A percentile compares a stretch with the other conserved stretches of the same genome.
Conservation (phyloP, 352 stramenopile genomes). For the Pythium insidiosum region DNA sequence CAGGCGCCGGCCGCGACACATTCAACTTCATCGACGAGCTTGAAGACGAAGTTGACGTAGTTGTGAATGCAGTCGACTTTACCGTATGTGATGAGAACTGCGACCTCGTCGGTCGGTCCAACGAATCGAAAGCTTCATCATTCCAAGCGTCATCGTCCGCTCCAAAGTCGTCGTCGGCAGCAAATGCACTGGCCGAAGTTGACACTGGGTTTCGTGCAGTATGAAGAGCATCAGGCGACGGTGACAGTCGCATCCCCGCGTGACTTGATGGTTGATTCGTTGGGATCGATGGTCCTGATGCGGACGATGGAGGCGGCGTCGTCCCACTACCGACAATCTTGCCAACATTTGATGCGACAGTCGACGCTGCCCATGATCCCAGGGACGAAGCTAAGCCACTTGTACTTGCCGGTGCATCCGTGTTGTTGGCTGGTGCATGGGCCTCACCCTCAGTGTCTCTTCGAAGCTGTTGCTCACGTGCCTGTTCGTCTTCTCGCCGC, state of each 20-base stretch:
- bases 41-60: slow-evolving; percentile 38
- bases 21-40: slow-evolving; percentile 44
- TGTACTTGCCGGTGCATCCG: slow-evolving; percentile 11
- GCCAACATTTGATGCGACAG: slow-evolving; percentile 55
- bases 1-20: slow-evolving; percentile 21
- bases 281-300: slow-evolving; percentile 1
- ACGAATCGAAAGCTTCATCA: slow-evolving; percentile 19
- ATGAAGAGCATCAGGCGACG: too few relatives aligned
- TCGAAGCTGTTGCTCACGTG: slow-evolving; percentile 50
- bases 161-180: slow-evolving; percentile 31
- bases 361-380: slow-evolving; percentile 67
- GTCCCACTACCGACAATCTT: slow-evolving; percentile 54
- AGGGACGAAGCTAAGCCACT: slow-evolving; percentile 51
- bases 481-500: slow-evolving; percentile 55
- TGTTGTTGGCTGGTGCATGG: too few relatives aligned
- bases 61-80: slow-evolving; percentile 17
- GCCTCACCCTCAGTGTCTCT: too few relatives aligned
- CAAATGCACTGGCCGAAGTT: slow-evolving; percentile 25
- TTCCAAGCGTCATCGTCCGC: slow-evolving; percentile 54
- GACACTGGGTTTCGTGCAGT: too few relatives aligned
- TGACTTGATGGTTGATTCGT: too few relatives aligned
- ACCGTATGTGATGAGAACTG: slow-evolving; percentile 21
- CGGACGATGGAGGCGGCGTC: slow-evolving; percentile 16
- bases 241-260: too few relatives aligned
- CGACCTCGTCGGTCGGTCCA: too few relatives aligned